A percentile compares a stretch with the other conserved stretches of the same genome.
These are phyloP conservation scores for Globisporangium splendens DNA, from an alignment of 352 stramenopile species.

Conservation along the genomic window DNA sequence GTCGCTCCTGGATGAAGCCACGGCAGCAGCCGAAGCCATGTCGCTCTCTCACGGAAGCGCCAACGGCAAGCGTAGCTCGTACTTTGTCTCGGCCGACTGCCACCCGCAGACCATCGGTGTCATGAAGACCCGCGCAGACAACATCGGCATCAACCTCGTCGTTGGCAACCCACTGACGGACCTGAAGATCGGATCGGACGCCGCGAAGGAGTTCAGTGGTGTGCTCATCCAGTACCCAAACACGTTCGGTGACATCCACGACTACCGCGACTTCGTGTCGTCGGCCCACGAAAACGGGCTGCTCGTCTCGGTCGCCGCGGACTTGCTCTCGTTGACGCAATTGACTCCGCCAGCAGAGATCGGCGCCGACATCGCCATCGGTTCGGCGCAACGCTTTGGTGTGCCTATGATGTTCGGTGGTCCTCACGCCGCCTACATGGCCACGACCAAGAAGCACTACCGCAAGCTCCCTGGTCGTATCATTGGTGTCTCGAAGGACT, in stretches of 20 bases:
- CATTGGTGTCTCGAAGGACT: slow-evolving; percentile 98
- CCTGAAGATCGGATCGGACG: slow-evolving; percentile 79
- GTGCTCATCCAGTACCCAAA: slow-evolving; percentile 99
- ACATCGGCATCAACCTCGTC: slow-evolving; percentile 92
- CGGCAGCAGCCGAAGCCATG: slow-evolving; percentile 98
- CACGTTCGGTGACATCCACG: slow-evolving; percentile 93
- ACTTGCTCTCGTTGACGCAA: slow-evolving; percentile 95
- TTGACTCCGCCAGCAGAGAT: slow-evolving; percentile 93
- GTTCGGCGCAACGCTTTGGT: slow-evolving; percentile 98
- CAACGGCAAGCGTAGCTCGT: slow-evolving; percentile 93
- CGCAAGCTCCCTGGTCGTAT: slow-evolving; percentile 98
- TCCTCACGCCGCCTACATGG: slow-evolving; percentile 97
- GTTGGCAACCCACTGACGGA: slow-evolving; percentile 84
- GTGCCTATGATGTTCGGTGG: slow-evolving; percentile 99
- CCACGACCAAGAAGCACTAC: slow-evolving; percentile 94
- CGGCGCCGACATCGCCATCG: slow-evolving; percentile 97
- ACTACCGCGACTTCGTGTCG: slow-evolving; percentile 91
- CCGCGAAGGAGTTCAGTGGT: slow-evolving; percentile 88
- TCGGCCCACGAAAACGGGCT: slow-evolving; percentile 82
- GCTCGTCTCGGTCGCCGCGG: slow-evolving; percentile 95
- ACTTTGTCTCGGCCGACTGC: slow-evolving; percentile 94
- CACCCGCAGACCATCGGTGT: slow-evolving; percentile 92
- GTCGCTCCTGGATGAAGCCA: slow-evolving; percentile 98
- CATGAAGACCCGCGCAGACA: slow-evolving; percentile 90
- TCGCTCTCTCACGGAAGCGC: slow-evolving; percentile 93